These are phyloP conservation scores for Zalerion maritima DNA, from an alignment of 495 filamentous ascomycete species.

Conservation along the genomic window DNA sequence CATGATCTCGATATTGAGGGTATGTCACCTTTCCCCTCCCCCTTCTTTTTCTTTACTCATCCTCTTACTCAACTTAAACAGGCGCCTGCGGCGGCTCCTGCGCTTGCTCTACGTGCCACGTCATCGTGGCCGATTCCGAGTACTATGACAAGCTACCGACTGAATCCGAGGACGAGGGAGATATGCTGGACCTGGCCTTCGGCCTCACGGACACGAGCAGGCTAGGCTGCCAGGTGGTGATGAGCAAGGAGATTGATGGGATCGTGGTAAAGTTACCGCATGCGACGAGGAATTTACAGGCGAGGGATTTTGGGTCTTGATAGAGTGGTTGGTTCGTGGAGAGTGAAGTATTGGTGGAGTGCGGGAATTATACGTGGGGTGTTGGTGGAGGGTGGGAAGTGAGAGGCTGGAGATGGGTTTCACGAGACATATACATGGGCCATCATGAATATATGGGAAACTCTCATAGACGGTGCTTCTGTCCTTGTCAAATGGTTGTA, in stretches of 20 bases:
- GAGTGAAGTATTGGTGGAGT: too few species aligned
- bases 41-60: neutral
- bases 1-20: slow-evolving; percentile 97
- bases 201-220: slow-evolving; percentile 90
- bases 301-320: slow-evolving; percentile 67
- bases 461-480: too few species aligned
- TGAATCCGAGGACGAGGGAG: slow-evolving; percentile 93
- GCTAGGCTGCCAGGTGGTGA: slow-evolving; percentile 87
- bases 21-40: slow-evolving; percentile 11
- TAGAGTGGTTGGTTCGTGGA: too few species aligned
- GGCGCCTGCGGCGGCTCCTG: slow-evolving; percentile 91
- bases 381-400: too few species aligned
- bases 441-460: too few species aligned
- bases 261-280: slow-evolving; percentile 67
- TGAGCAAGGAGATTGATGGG: slow-evolving; percentile 82
- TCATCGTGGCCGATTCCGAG: slow-evolving; percentile 72
- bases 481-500: too few species aligned
- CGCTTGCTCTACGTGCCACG: slow-evolving; percentile 94
- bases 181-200: slow-evolving; percentile 96
- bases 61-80: slow-evolving; percentile 13
- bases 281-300: slow-evolving; percentile 94
- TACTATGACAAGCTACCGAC: slow-evolving; percentile 87
- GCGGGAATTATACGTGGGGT: too few species aligned
- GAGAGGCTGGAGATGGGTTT: too few species aligned
- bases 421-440: too few species aligned